Conservation (phyloP, 148 eudicot species). For the Diospyros lotus region DNA sequence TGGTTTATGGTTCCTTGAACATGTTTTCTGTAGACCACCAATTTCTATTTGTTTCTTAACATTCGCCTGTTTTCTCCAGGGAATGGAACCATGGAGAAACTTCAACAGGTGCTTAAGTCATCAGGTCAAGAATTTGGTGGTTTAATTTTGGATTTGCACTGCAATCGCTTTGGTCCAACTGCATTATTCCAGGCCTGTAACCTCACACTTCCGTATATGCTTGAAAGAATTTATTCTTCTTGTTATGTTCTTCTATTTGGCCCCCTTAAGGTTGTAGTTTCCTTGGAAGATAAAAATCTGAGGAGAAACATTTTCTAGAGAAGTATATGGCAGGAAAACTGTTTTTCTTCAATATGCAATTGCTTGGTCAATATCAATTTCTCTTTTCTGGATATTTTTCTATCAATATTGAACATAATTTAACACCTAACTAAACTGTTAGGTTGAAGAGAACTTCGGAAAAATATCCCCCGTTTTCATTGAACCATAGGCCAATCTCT, state of each 20-base stretch:
- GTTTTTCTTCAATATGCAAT: too few relatives aligned
- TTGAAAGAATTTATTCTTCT: not conserved
- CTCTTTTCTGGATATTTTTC: too few relatives aligned
- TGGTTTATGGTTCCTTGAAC: not conserved
- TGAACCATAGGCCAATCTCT: too few relatives aligned
- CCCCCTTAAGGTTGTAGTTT: not conserved
- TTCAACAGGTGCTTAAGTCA: constrained; percentile 56
- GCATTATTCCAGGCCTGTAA: constrained; percentile 69
- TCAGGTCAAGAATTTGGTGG: constrained; percentile 81
- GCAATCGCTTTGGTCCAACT: constrained; percentile 82
- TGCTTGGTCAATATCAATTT: too few relatives aligned
- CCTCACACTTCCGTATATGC: not conserved
- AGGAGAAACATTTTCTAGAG: too few relatives aligned
- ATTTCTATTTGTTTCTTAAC: not conserved
- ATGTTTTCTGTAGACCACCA: not conserved
- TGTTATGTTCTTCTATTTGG: not conserved
- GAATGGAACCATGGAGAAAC: constrained; percentile 76
- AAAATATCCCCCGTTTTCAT: too few relatives aligned
- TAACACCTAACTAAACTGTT: too few relatives aligned
- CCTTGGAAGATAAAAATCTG: too few relatives aligned
- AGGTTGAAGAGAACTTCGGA: too few relatives aligned
- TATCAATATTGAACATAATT: too few relatives aligned
- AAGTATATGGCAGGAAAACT: too few relatives aligned
- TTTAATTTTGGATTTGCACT: constrained; percentile 76
- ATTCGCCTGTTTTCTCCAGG: constrained; percentile 44